Base-by-base conservation (phyloP, 805 yeast genomes). In the Wickerhamomyces mucosus region DNA sequence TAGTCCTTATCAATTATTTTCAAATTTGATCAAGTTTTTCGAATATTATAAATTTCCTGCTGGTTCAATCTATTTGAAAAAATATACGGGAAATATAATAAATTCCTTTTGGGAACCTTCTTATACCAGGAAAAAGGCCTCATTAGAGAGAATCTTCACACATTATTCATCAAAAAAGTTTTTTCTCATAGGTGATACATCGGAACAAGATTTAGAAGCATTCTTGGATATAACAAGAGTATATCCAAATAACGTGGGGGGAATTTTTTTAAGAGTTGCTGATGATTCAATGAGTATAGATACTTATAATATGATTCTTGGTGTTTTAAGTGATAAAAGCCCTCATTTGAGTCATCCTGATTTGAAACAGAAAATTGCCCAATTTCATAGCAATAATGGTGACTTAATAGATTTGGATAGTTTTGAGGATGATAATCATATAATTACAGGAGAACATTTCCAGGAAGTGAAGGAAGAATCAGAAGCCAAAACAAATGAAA, bases 121-220 rank as follows among this genome's bases (percentile, higher is more conserved):
- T 3, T 76, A 80, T 4, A 84, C 84, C 30, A 69, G 94, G 27
- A 92, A 92, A 54, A 68, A 73, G 37, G 67, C 68, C 10, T 68
- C 84, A 1, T 63, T 94, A 32, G 59, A 65, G 25, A 68, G 71
- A 35, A 68, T 92, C 7, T 40, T 85, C 16, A 52, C 58, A 3
- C 95, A 88, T 48, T 89, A 84, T 50, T 85, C 94, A 0, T 38
- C 70, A 1, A 75, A 88, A 41, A 76, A 71, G 46, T 89, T 92
- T 51, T 67, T 92, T 16, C 60, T 95, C 31, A 69, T 92, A 12
- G 99, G 99, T 20, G 99, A 92, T 52, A 79, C 96, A 3, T 97
- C 97, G 2, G 98, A 92, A 50, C 79, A 78, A 41, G 99, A 92
- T 58, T 60, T 89, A 26, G 98, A 94, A 48, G 94, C 96, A 0